Conservation (phyloP, 768 basidiomycete species). For the Phylloporus rhodoxanthus region DNA sequence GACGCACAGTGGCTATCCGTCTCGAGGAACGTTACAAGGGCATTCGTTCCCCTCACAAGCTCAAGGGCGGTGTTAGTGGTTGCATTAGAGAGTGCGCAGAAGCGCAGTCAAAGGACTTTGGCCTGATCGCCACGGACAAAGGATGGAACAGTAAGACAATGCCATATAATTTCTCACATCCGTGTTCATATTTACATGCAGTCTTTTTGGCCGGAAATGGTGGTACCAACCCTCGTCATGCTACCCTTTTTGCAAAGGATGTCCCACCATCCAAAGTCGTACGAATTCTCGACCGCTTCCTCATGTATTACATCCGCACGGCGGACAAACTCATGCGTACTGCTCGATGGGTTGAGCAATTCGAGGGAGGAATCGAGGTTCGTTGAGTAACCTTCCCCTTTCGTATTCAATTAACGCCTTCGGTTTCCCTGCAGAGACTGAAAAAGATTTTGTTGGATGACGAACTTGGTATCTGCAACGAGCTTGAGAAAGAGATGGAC, state of each 20-base stretch:
- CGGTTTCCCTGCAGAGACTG: slow-evolving; percentile 39
- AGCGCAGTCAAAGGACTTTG: slow-evolving; percentile 71
- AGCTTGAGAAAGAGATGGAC: slow-evolving; percentile 63
- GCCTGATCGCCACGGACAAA: slow-evolving; percentile 70
- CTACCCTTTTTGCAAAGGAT: slow-evolving; percentile 58
- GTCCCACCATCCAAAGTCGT: slow-evolving; percentile 62
- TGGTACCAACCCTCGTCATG: slow-evolving; percentile 56
- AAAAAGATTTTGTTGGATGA: slow-evolving; percentile 62
- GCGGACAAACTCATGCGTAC: slow-evolving; percentile 69
- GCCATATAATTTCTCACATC: neutral
- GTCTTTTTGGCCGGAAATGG: slow-evolving; percentile 64
- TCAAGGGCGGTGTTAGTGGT: slow-evolving; percentile 73
- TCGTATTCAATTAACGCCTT: neutral
- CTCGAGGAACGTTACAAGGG: slow-evolving; percentile 72
- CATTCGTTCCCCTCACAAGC: slow-evolving; percentile 63
- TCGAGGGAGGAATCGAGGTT: slow-evolving; percentile 66
- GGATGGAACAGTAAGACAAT: slow-evolving; percentile 59
- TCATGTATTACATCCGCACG: slow-evolving; percentile 65
- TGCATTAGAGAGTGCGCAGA: slow-evolving; percentile 75
- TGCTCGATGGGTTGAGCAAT: slow-evolving; percentile 65
- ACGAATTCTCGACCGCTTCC: slow-evolving; percentile 57
- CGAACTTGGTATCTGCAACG: slow-evolving; percentile 63
- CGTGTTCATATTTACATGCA: neutral
- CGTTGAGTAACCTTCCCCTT: neutral
- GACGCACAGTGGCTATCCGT: slow-evolving; percentile 47